Evolutionary conservation across 345 rosid species (phyloP).

Genomic region (Noccaea bulbosa): DNA sequence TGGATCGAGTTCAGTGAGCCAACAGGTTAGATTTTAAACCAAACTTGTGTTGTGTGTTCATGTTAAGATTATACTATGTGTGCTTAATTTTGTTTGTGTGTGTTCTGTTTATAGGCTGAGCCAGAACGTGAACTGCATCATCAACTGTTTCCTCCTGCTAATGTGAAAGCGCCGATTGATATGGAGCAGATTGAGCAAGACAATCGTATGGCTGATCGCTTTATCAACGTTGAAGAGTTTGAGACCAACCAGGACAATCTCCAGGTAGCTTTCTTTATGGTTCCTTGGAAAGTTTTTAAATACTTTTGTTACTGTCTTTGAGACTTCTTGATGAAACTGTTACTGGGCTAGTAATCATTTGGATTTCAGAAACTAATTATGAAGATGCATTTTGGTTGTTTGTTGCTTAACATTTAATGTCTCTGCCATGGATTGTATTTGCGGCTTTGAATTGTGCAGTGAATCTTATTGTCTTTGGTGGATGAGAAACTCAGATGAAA

Average conservation of each 20-base stretch:
- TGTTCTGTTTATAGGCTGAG: neutral
- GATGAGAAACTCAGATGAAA: too few relatives aligned
- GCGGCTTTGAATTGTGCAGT: constrained; percentile 6
- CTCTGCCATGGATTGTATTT: neutral
- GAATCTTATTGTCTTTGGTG: neutral
- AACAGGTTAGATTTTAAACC: neutral
- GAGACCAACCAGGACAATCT: neutral
- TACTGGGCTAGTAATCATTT: too few relatives aligned
- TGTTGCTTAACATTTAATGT: neutral
- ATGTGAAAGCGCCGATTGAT: neutral
- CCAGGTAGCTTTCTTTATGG: constrained; percentile 4
- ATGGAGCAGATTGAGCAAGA: neutral
- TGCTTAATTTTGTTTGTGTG: neutral
- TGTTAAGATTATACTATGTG: neutral
- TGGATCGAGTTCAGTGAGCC: neutral
- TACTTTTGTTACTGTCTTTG: too few relatives aligned
- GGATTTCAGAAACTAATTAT: too few relatives aligned
- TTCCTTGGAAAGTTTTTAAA: too few relatives aligned
- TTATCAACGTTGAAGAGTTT: neutral
- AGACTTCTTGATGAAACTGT: too few relatives aligned
- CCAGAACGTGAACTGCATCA: neutral
- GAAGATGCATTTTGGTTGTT: neutral
- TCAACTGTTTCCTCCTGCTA: neutral
- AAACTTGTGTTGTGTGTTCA: neutral
- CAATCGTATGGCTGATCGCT: neutral